phyloP scores from a whole-genome alignment of 1,139 yeast genomes.

The Candida smagusa region DNA sequence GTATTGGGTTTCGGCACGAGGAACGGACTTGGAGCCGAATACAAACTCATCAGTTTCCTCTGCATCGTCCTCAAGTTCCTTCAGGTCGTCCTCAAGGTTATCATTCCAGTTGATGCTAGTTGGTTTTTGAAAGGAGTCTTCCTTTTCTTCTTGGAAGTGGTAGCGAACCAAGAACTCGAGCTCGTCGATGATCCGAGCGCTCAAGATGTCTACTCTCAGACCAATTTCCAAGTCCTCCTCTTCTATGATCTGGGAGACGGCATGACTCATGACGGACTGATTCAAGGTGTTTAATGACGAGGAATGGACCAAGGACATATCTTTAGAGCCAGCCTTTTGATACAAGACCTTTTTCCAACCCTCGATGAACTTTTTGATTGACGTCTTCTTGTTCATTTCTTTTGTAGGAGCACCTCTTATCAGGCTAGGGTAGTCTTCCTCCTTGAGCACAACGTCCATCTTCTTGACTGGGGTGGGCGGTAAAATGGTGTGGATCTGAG shows the following conservation, averaged over 20 bases:
- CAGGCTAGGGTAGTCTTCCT: constrained; percentile 4
- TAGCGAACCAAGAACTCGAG: constrained; percentile 46
- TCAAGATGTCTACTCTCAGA: constrained; percentile 63
- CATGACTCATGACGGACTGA: constrained; percentile 7
- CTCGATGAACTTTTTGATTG: constrained; percentile 39
- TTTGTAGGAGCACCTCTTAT: constrained; percentile 10
- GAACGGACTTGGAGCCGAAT: constrained; percentile 1
- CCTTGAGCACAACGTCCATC: constrained; percentile 39
- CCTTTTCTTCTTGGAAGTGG: constrained; percentile 25
- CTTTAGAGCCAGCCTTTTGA: constrained; percentile 10
- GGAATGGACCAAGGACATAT: not conserved
- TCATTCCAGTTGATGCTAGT: constrained; percentile 47
- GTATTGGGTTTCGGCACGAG: constrained; percentile 15
- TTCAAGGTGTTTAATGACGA: constrained; percentile 5
- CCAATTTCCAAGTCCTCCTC: constrained; percentile 23
- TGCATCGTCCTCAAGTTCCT: constrained; percentile 7
- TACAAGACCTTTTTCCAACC: constrained; percentile 35
- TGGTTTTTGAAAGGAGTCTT: constrained; percentile 37
- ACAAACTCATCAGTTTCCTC: constrained; percentile 5
- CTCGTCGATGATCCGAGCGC: constrained; percentile 79
- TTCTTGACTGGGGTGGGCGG: constrained; percentile 72
- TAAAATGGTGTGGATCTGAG: constrained; percentile 42
- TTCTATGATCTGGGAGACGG: constrained; percentile 5
- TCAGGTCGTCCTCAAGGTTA: constrained; percentile 26
- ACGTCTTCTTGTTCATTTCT: constrained; percentile 24